A percentile compares a stretch with the other conserved stretches of the same genome.
These are phyloP conservation scores for Malassezia brasiliensis DNA, from an alignment of 1,284 basidiomycete species.

Conservation along the genomic window DNA sequence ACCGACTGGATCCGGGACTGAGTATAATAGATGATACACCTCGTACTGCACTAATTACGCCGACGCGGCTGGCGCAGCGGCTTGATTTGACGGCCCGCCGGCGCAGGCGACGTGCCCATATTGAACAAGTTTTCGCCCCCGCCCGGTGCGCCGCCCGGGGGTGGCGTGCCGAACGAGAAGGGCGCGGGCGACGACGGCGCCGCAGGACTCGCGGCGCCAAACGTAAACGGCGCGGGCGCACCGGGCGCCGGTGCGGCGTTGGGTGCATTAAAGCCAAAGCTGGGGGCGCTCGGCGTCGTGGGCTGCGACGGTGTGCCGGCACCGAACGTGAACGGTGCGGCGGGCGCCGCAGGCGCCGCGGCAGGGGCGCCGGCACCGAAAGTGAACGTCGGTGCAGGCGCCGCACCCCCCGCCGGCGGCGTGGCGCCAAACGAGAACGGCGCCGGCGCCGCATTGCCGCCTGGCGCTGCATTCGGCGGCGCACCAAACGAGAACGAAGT, in stretches of 20 bases:
- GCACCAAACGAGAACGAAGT: conserved; percentile 19
- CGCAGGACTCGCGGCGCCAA: conserved; percentile 1
- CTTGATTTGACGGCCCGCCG: conserved; percentile 30
- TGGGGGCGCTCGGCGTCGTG: conserved; percentile 12
- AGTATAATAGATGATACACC: background rate
- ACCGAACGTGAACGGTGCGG: conserved; percentile 18
- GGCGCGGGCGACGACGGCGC: conserved; percentile 14
- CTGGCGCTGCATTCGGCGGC: background rate
- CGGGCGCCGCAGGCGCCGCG: background rate
- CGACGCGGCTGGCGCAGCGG: conserved; percentile 23
- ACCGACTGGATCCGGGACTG: conserved; percentile 4
- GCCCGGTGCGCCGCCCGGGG: conserved; percentile 3
- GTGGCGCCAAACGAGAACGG: background rate
- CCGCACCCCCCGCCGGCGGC: background rate
- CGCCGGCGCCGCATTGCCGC: background rate
- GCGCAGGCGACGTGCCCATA: conserved; percentile 25
- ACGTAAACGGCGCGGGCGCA: conserved; percentile 9
- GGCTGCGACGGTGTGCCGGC: conserved; percentile 18
- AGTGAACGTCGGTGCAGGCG: conserved; percentile 6
- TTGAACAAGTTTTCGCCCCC: conserved; percentile 22
- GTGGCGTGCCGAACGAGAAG: conserved; percentile 13
- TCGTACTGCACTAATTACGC: background rate
- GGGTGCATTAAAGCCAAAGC: conserved; percentile 20
- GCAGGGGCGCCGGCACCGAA: conserved; percentile 3
- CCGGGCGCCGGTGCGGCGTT: conserved; percentile 3